Conservation (phyloP, 2,329 filamentous ascomycete genomes). For the Passalora sequoiae region DNA sequence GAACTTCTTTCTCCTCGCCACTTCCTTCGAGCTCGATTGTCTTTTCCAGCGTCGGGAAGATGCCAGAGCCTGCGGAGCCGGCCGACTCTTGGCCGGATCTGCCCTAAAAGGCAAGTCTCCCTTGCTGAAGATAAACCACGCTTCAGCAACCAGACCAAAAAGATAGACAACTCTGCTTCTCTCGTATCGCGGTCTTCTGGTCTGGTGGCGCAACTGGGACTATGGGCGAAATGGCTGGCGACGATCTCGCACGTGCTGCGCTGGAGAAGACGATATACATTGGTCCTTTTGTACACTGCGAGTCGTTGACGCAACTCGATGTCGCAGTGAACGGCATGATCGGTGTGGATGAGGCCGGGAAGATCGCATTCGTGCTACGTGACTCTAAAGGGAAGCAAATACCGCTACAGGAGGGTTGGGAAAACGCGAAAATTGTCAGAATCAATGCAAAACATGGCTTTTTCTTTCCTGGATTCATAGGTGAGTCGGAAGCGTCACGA, state of each 20-base stretch:
- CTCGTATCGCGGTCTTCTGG: too few relatives aligned
- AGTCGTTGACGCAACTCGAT: slow-evolving; percentile 45
- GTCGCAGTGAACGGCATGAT: slow-evolving; percentile 45
- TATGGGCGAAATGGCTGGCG: slow-evolving; percentile 3
- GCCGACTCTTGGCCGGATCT: too few relatives aligned
- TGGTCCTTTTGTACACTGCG: slow-evolving; percentile 59
- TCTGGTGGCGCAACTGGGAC: too few relatives aligned
- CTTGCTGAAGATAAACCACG: too few relatives aligned
- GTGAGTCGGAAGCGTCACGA: slow-evolving; percentile 40
- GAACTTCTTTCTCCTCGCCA: too few relatives aligned
- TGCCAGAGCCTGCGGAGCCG: too few relatives aligned
- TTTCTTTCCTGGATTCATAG: slow-evolving; percentile 80
- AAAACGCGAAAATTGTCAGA: slow-evolving; percentile 37
- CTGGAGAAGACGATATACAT: slow-evolving; percentile 46
- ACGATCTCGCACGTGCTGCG: not conserved
- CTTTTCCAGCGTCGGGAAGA: too few relatives aligned
- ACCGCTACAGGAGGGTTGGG: slow-evolving; percentile 34
- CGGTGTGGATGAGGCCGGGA: slow-evolving; percentile 50
- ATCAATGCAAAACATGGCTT: slow-evolving; percentile 54
- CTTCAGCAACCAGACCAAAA: too few relatives aligned
- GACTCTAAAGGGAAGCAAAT: slow-evolving; percentile 27
- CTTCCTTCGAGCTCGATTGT: too few relatives aligned
- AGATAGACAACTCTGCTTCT: too few relatives aligned
- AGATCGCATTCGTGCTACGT: slow-evolving; percentile 46
- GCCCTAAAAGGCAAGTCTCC: too few relatives aligned